Conservation (phyloP, 495 filamentous ascomycete genomes). For the Patellaria atrata region DNA sequence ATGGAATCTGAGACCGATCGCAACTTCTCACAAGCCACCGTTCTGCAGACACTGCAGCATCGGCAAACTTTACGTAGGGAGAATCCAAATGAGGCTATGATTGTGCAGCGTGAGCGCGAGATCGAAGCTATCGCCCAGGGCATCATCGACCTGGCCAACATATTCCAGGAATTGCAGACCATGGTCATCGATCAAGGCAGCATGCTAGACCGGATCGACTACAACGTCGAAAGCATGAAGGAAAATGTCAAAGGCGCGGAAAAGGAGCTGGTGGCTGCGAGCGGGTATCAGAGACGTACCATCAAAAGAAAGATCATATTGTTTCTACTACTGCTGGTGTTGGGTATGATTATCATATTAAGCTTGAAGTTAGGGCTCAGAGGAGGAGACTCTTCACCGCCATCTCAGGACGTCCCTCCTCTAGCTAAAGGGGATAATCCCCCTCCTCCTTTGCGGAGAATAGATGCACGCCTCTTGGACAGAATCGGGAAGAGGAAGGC, state of each 20-base stretch:
- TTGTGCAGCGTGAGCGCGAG: constrained; percentile 86
- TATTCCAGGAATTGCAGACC: constrained; percentile 86
- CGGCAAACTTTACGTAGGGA: constrained; percentile 43
- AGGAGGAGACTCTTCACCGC: constrained; percentile 1
- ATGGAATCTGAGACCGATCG: constrained; percentile 84
- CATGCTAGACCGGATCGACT: constrained; percentile 95
- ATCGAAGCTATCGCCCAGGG: constrained; percentile 96
- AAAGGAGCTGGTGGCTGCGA: constrained; percentile 74
- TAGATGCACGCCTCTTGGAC: no score
- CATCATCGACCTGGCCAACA: constrained; percentile 89
- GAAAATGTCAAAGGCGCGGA: constrained; percentile 81
- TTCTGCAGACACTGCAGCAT: constrained; percentile 51
- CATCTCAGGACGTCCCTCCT: no score
- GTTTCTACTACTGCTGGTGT: constrained; percentile 65
- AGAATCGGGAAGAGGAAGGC: no score
- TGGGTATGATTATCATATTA: constrained; percentile 75
- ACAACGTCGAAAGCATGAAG: constrained; percentile 89
- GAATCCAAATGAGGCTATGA: constrained; percentile 67
- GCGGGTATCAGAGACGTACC: constrained; percentile 74
- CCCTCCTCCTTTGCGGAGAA: no score
- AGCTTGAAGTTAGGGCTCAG: constrained; percentile 56
- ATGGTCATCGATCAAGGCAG: constrained; percentile 99
- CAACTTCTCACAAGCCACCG: constrained; percentile 76
- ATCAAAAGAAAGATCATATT: constrained; percentile 87
- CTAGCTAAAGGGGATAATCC: no score